Percentiles rank a stretch among this genome's conserved stretches.
phyloP scores from a whole-genome alignment of 768 basidiomycete species.

The Dioszegia hungarica region DNA sequence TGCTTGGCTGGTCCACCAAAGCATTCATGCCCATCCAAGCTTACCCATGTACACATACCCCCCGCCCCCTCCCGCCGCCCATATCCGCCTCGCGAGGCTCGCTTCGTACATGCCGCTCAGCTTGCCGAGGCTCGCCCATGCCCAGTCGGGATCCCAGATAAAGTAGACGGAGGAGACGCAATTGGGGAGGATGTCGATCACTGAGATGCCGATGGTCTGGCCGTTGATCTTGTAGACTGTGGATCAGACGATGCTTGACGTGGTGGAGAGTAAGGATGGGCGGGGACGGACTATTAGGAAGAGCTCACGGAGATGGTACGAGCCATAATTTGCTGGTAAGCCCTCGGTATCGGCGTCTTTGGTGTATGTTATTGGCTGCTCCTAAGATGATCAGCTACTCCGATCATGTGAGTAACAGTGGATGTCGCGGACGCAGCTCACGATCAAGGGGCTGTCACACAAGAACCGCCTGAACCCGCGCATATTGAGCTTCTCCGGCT shows the following conservation, averaged over 20 bases:
- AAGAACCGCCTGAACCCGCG: slow-evolving; percentile 67
- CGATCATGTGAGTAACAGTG: background rate
- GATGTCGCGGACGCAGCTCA: slow-evolving; percentile 48
- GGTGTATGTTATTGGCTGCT: slow-evolving; percentile 2
- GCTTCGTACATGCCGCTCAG: slow-evolving; percentile 79
- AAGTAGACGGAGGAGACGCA: slow-evolving; percentile 85
- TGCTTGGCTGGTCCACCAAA: too few species aligned
- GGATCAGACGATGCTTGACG: too few species aligned
- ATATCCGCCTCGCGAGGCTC: slow-evolving; percentile 69
- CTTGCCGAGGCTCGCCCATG: slow-evolving; percentile 49
- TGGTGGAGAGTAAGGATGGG: background rate
- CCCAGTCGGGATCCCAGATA: slow-evolving; percentile 63
- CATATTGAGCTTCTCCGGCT: slow-evolving; percentile 51
- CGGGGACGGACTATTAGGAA: background rate
- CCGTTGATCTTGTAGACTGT: slow-evolving; percentile 69
- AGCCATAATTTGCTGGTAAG: slow-evolving; percentile 77
- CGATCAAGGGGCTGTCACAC: slow-evolving; percentile 69
- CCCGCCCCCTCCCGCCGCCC: slow-evolving; percentile 60
- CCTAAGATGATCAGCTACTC: background rate
- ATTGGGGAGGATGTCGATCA: slow-evolving; percentile 80
- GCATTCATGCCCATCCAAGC: slow-evolving; percentile 15
- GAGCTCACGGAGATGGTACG: slow-evolving; percentile 70
- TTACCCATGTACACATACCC: slow-evolving; percentile 80
- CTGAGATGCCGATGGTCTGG: slow-evolving; percentile 73
- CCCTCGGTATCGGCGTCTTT: slow-evolving; percentile 44